These are phyloP conservation scores for Coix lacrymajobi DNA, from an alignment of 176 grass and related monocot genomes.

Conservation along the genomic window DNA sequence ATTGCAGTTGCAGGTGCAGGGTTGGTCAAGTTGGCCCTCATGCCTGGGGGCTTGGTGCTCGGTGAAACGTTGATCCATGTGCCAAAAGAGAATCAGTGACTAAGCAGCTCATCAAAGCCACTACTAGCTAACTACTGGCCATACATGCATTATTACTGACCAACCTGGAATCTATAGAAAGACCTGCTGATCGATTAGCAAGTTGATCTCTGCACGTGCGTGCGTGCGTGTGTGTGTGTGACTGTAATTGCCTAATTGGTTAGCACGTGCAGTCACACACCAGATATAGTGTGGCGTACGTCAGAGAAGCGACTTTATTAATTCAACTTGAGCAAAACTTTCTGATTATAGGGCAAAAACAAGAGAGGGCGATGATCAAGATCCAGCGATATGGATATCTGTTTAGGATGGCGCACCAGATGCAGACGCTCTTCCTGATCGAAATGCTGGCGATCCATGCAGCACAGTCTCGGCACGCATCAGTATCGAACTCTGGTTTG, in stretches of 20 bases:
- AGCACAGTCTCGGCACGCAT: background rate
- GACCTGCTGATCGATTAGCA: background rate
- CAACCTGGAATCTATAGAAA: conserved; percentile 16
- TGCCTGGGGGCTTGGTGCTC: background rate
- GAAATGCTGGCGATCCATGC: background rate
- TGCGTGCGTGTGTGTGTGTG: no score
- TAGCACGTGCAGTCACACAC: no score
- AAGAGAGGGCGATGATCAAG: background rate
- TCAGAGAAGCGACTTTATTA: background rate
- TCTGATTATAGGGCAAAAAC: background rate
- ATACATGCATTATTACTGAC: background rate
- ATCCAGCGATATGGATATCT: background rate
- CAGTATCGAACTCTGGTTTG: background rate
- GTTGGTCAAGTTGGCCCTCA: background rate
- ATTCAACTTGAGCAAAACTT: background rate
- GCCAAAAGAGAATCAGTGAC: conserved; percentile 1
- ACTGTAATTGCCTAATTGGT: background rate
- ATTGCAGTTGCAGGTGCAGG: background rate
- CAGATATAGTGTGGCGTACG: background rate
- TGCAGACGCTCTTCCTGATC: background rate
- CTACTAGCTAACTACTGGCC: background rate
- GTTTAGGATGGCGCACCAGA: background rate
- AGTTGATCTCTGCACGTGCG: conserved; percentile 17
- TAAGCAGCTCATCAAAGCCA: background rate
- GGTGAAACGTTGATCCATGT: conserved; percentile 27